Percentiles rank a stretch among this genome's conserved stretches.
These are phyloP conservation scores for Penicillium paradoxum DNA, from an alignment of 495 filamentous ascomycete species.

Conservation along the genomic window DNA sequence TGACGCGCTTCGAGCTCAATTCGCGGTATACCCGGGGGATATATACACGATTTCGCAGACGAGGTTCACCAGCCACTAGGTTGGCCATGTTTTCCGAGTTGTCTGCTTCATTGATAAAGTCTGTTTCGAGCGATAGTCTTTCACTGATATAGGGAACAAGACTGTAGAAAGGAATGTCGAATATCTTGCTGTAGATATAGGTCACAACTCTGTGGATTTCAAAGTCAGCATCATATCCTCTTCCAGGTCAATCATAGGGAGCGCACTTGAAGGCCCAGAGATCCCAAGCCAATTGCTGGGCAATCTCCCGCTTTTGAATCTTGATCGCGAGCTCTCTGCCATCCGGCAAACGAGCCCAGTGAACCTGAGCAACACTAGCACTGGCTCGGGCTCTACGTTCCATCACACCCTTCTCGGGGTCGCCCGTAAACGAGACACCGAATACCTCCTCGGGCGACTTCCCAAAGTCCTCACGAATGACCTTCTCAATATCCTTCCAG, in stretches of 20 bases:
- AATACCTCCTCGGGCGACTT: slow-evolving; percentile 81
- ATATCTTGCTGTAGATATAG: slow-evolving; percentile 69
- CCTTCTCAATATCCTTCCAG: slow-evolving; percentile 84
- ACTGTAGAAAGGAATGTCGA: slow-evolving; percentile 83
- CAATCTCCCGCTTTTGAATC: slow-evolving; percentile 94
- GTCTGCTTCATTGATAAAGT: slow-evolving; percentile 84
- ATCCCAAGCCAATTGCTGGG: slow-evolving; percentile 84
- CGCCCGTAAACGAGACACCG: slow-evolving; percentile 71
- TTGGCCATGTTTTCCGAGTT: slow-evolving; percentile 81
- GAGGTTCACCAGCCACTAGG: slow-evolving; percentile 70
- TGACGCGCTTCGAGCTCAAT: slow-evolving; percentile 74
- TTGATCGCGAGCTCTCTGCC: slow-evolving; percentile 91
- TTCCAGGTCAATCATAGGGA: background rate
- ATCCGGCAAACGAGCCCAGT: slow-evolving; percentile 81
- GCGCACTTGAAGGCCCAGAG: slow-evolving; percentile 88
- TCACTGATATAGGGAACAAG: slow-evolving; percentile 88
- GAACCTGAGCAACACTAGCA: slow-evolving; percentile 92
- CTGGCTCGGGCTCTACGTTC: slow-evolving; percentile 81
- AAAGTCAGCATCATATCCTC: background rate
- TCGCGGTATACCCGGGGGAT: slow-evolving; percentile 81
- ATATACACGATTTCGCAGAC: slow-evolving; percentile 74
- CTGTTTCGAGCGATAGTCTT: slow-evolving; percentile 82
- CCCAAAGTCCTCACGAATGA: slow-evolving; percentile 84
- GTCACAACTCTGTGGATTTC: slow-evolving; percentile 59
- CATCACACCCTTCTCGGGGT: slow-evolving; percentile 70